phyloP scores from a whole-genome alignment of 192 early-diverging fungal genomes.

The Coemansia sp. region DNA sequence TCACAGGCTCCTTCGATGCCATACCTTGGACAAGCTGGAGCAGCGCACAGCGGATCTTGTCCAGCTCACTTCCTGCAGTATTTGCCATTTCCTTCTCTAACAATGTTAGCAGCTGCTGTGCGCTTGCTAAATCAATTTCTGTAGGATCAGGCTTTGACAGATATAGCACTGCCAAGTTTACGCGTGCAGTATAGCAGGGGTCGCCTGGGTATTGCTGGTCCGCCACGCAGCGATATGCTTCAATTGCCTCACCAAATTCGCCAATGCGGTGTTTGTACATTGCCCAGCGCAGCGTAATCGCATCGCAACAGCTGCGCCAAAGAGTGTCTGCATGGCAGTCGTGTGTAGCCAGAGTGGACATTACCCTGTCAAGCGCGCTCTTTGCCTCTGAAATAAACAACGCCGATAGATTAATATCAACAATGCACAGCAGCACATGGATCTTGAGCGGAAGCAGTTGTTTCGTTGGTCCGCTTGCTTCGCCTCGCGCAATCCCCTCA shows the following conservation, averaged over 20 bases:
- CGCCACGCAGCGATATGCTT: constrained; percentile 34
- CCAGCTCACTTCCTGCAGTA: constrained; percentile 10
- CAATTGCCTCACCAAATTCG: constrained; percentile 28
- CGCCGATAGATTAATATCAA: constrained; percentile 18
- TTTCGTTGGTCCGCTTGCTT: constrained; percentile 13
- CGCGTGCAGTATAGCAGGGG: constrained; percentile 22
- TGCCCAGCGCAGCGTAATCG: constrained; percentile 39
- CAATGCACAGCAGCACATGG: constrained; percentile 24
- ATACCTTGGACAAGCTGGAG: constrained; percentile 36
- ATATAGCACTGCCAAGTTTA: constrained; percentile 21
- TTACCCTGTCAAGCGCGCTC: constrained; percentile 21
- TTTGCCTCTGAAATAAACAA: constrained; percentile 30
- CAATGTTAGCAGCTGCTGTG: constrained; percentile 1
- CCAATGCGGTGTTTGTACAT: constrained; percentile 46
- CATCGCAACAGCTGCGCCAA: constrained; percentile 33
- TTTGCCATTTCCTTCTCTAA: constrained; percentile 2
- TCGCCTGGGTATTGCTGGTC: constrained; percentile 4
- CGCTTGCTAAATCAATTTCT: neutral
- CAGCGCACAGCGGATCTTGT: constrained; percentile 15
- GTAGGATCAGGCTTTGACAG: constrained; percentile 7
- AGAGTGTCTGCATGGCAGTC: neutral
- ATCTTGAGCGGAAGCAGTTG: constrained; percentile 29
- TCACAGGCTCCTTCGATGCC: constrained; percentile 31
- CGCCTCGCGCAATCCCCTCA: constrained; percentile 40
- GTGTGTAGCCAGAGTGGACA: constrained; percentile 10